Conservation (phyloP, 2,329 filamentous ascomycete species). For the Onygena corvina region DNA sequence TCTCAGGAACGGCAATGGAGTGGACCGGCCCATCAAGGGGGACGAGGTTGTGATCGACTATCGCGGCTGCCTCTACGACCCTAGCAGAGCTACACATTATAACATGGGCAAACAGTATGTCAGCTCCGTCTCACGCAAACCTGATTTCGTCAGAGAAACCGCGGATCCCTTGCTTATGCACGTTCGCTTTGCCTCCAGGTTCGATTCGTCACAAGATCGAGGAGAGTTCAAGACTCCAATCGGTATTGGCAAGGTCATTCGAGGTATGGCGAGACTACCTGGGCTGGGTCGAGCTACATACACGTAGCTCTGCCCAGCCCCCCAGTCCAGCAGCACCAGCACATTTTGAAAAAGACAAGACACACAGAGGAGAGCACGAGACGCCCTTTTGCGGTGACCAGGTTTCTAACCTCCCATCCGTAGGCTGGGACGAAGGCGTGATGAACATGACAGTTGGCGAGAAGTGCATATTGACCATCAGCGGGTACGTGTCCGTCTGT, state of each 20-base stretch:
- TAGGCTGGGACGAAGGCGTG: constrained; percentile 80
- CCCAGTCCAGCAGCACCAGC: background rate
- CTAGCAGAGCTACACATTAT: constrained; percentile 46
- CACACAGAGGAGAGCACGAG: background rate
- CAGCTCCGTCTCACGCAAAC: background rate
- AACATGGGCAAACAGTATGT: constrained; percentile 58
- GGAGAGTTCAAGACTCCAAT: constrained; percentile 67
- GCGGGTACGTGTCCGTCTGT: constrained; percentile 43
- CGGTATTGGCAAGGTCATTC: constrained; percentile 74
- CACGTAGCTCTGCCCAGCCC: background rate
- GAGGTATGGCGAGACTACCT: constrained; percentile 47
- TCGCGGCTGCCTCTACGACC: constrained; percentile 68
- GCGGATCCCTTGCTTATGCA: background rate
- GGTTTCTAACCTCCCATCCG: constrained; percentile 14
- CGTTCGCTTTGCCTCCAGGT: constrained; percentile 43
- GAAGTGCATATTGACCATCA: constrained; percentile 74
- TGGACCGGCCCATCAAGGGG: constrained; percentile 49
- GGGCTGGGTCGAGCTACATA: too few relatives aligned
- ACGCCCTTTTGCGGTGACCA: background rate
- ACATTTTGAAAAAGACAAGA: background rate
- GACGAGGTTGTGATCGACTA: constrained; percentile 81
- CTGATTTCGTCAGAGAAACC: background rate
- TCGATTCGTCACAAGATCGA: constrained; percentile 67
- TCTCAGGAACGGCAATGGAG: constrained; percentile 49
- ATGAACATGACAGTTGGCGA: constrained; percentile 78